Conservation (phyloP, 805 yeast species). For the Schizosaccharomyces cryophilus region DNA sequence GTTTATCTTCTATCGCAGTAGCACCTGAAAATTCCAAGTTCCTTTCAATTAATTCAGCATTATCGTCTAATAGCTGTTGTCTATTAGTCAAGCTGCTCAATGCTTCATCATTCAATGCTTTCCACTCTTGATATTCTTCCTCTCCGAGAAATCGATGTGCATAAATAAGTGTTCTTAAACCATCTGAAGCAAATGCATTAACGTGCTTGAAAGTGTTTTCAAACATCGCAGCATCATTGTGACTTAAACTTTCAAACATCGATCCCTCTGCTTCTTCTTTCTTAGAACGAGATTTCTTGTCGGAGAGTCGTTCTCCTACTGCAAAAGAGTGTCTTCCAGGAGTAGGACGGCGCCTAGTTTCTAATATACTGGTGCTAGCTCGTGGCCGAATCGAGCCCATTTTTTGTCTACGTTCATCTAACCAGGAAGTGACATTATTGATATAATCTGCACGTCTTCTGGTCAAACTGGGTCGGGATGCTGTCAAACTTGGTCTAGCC, state of each 20-base stretch:
- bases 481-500: background rate
- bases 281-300: background rate
- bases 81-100: conserved; percentile 52
- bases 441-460: background rate
- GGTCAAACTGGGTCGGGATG: background rate
- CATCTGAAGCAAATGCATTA: conserved; percentile 87
- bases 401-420: background rate
- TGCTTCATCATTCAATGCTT: conserved; percentile 41
- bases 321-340: conserved; percentile 4
- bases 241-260: conserved; percentile 28
- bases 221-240: conserved; percentile 50
- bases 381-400: background rate
- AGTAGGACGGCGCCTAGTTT: background rate
- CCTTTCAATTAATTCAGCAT: conserved; percentile 50
- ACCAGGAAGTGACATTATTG: background rate
- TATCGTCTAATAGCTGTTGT: conserved; percentile 34
- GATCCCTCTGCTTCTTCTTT: background rate
- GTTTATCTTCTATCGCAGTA: conserved; percentile 89
- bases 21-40: conserved; percentile 61
- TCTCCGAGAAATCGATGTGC: conserved; percentile 47
- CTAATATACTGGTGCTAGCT: background rate
- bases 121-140: conserved; percentile 42
- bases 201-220: conserved; percentile 74
- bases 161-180: conserved; percentile 70
- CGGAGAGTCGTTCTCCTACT: background rate